Conservation (phyloP, 805 yeast species). For the Wickerhamomyces queroliae region DNA sequence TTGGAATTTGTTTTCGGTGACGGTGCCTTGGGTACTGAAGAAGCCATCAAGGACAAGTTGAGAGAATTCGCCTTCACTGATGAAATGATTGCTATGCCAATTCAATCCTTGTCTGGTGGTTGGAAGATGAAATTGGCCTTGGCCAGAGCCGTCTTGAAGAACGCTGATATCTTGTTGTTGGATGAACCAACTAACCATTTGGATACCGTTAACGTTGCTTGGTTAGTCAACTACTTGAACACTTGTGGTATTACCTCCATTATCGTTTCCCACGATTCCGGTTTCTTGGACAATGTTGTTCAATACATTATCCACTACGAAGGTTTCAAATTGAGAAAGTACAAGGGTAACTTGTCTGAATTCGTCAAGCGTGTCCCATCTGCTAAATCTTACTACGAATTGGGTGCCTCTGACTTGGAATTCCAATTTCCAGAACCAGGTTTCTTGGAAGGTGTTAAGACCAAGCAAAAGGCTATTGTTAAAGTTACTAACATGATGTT, state of each 20-base stretch:
- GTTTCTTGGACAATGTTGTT: constrained; percentile 95
- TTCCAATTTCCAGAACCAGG: constrained; percentile 99
- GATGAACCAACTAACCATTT: constrained; percentile 99
- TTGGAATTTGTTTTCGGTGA: constrained; percentile 85
- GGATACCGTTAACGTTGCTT: constrained; percentile 99
- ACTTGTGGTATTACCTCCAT: constrained; percentile 98
- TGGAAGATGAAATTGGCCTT: constrained; percentile 99
- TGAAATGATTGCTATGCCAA: constrained; percentile 91
- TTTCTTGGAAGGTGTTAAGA: constrained; percentile 99
- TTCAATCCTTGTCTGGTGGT: constrained; percentile 98
- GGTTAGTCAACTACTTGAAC: constrained; percentile 98
- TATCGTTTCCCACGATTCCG: constrained; percentile 99
- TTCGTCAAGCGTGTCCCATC: constrained; percentile 98
- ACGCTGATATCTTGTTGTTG: constrained; percentile 94
- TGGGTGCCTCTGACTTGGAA: constrained; percentile 96
- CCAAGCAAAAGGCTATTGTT: constrained; percentile 99
- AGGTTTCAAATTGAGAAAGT: constrained; percentile 99
- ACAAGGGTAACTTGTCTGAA: constrained; percentile 99
- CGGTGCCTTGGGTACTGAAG: constrained; percentile 62
- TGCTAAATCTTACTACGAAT: constrained; percentile 97
- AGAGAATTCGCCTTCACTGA: constrained; percentile 89
- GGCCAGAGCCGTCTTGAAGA: constrained; percentile 98
- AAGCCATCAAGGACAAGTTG: constrained; percentile 68
- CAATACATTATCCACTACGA: constrained; percentile 99
- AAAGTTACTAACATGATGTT: constrained; percentile 95